These are phyloP conservation scores for Calycina marina DNA, from an alignment of 2,329 filamentous ascomycete genomes.

Conservation along the genomic window DNA sequence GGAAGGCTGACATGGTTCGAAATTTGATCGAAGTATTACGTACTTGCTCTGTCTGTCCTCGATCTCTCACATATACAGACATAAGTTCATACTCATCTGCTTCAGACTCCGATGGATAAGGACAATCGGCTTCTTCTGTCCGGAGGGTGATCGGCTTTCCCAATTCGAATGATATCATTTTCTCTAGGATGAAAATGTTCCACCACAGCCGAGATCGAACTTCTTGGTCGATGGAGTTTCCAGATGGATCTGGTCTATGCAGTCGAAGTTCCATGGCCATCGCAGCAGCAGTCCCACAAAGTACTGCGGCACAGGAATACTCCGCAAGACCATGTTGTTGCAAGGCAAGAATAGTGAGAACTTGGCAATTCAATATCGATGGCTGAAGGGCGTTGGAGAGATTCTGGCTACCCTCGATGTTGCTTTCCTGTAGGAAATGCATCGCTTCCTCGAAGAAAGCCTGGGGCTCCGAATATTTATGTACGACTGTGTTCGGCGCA, in stretches of 20 bases:
- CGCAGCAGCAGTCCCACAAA: slow-evolving; percentile 16
- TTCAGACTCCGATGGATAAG: slow-evolving; percentile 17
- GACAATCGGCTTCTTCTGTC: slow-evolving; percentile 17
- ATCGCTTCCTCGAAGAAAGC: slow-evolving; percentile 16
- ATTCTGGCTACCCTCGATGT: slow-evolving; percentile 3
- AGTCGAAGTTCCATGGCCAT: slow-evolving; percentile 21
- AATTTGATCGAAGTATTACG: slow-evolving; percentile 14
- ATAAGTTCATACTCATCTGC: slow-evolving; percentile 22
- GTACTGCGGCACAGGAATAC: slow-evolving; percentile 17
- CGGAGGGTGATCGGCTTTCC: slow-evolving; percentile 17
- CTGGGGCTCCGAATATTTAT: slow-evolving; percentile 10
- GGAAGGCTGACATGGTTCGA: slow-evolving; percentile 18
- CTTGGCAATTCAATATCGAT: slow-evolving; percentile 18
- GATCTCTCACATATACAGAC: slow-evolving; percentile 7
- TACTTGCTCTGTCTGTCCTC: slow-evolving; percentile 2
- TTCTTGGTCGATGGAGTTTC: slow-evolving; percentile 15
- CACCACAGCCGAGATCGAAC: slow-evolving; percentile 20
- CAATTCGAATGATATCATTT: slow-evolving; percentile 19
- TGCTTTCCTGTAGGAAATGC: slow-evolving; percentile 9
- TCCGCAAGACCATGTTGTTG: slow-evolving; percentile 21
- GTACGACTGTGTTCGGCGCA: slow-evolving; percentile 4
- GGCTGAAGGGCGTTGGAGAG: slow-evolving; percentile 14
- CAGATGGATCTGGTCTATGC: slow-evolving; percentile 12
- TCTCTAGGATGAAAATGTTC: slow-evolving; percentile 21
- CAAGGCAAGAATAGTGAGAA: slow-evolving; percentile 16